Base-by-base conservation (phyloP, 1,139 yeast genomes). In the Taphrina deformans region DNA sequence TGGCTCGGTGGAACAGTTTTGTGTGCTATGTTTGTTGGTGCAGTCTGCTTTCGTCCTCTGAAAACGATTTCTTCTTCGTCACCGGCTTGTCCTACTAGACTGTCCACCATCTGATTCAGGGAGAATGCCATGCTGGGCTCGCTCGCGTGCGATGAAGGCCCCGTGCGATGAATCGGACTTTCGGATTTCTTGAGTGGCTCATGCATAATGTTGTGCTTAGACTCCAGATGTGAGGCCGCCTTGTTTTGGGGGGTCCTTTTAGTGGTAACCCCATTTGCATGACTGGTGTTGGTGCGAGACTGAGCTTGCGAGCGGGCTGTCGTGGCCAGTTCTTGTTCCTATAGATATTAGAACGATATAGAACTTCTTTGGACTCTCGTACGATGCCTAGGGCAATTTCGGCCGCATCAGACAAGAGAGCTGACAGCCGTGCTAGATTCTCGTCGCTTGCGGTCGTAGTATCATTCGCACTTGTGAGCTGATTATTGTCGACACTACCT, bases 401-500 rank as follows among this genome's bases (percentile, higher is more conserved):
- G 6, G 55, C 58, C 16, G 70, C 70, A 33, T 64, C 70, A 5
- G 65, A 35, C 23, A 69, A 64, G 10, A 69, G 46, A 27, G 67
- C 69, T 3, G 66, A 41, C 7, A 69, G 27, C 1, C 70, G 66
- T 18, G 62, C 16, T 5, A 65, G 50, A 12, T 59, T 48, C 45
- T 69, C 70, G 5, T 61, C 55, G 60, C 26, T 29, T 31, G 18
- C 26, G 18, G 41, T 38, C 41, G 41, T n/a, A 14, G n/a, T n/a
- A n/a, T 12, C 18, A 18, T 18, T 38, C 18, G 18, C 3, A 1
- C 18, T 7, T 3, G 41, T 38, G 51, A 33, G 58, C 53, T 16
- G 52, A 21, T n/a, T 65, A 27, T 31, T 68, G 18, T 53, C 40
- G 9, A 62, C 41, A 6, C 67, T 69, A 10, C 65, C 59, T 3